Evolutionary conservation across 805 yeast genomes (phyloP).

Genomic region (Torulaspora microellipsoides): DNA sequence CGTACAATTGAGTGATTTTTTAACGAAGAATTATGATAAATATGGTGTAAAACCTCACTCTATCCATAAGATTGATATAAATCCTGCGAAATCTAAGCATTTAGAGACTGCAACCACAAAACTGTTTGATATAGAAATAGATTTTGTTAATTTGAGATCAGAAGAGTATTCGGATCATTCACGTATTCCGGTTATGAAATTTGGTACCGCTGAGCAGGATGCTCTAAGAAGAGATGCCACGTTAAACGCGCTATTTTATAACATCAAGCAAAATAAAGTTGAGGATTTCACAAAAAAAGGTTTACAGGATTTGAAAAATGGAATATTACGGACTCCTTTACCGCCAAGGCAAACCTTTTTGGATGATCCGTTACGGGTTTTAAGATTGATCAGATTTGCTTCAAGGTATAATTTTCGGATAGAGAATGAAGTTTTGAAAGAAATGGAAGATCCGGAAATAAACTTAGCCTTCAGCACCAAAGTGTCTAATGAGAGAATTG

Average conservation of each 20-base stretch:
- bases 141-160: constrained; percentile 85
- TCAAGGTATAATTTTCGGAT: constrained; percentile 66
- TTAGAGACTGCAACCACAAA: constrained; percentile 94
- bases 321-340: constrained; percentile 82
- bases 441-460: constrained; percentile 61
- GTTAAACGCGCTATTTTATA: constrained; percentile 85
- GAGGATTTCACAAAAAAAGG: constrained; percentile 87
- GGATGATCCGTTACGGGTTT: constrained; percentile 90
- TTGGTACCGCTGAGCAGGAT: constrained; percentile 90
- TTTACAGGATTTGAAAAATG: constrained; percentile 59
- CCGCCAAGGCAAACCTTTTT: constrained; percentile 78
- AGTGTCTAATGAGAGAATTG: constrained; percentile 86
- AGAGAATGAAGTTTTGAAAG: constrained; percentile 51
- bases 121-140: constrained; percentile 78
- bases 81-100: constrained; percentile 95
- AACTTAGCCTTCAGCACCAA: constrained; percentile 58
- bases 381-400: constrained; percentile 83
- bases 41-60: constrained; percentile 37
- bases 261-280: constrained; percentile 58
- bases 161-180: constrained; percentile 82
- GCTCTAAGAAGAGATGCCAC: constrained; percentile 95
- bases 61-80: constrained; percentile 79
- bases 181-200: constrained; percentile 76
- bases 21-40: constrained; percentile 32
- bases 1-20: constrained; percentile 50